Base-by-base conservation (phyloP, 179 eudicot genomes). In the Silene noctiflora region DNA sequence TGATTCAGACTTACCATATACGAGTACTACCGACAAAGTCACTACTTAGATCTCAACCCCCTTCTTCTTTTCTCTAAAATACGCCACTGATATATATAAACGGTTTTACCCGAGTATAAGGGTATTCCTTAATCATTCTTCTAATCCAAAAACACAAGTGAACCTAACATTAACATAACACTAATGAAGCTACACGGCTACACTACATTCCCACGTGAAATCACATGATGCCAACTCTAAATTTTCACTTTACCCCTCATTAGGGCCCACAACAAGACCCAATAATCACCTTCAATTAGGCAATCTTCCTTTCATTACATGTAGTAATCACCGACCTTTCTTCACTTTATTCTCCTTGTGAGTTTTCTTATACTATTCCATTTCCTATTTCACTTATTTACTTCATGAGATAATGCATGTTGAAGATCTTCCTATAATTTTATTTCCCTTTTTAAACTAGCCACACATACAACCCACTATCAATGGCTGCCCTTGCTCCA, bases 151-250 rank as follows among this genome's bases (percentile, higher is more conserved):
- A 75, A 25, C 16, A 9, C 67, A 2, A 31, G 7, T 44, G 35
- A 78, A 75, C 12, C 53, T 70, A 78, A 71, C 10, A 73, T 67
- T 73, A 76, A 62, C 10, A 1, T 4, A 65, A 8, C 20, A 20
- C n/a, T 51, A 1, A 51, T 51, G 14, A 71, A 53, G 81, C 56
- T 71, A 75, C n/a, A 65, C n/a, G n/a, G n/a, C n/a, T n/a, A n/a
- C 31, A 33, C 39, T 51, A 78, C 77, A 77, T 46, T 56, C 31
- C 76, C 83, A 83, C 83, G 86, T 81, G 84, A 81, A 67, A 71
- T 81, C 86, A 85, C 86, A 78, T 83, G 88, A 70, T 67, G 80
- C 84, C 86, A 83, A 79, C 86, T 79, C 35, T 67, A 51, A 76
- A n/a, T 76, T 63, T 77, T 33, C 79, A 79, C 78, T 75, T 82